These are phyloP conservation scores for Aechmea fasciata DNA, from an alignment of 176 grass and related monocot genomes.

Conservation along the genomic window DNA sequence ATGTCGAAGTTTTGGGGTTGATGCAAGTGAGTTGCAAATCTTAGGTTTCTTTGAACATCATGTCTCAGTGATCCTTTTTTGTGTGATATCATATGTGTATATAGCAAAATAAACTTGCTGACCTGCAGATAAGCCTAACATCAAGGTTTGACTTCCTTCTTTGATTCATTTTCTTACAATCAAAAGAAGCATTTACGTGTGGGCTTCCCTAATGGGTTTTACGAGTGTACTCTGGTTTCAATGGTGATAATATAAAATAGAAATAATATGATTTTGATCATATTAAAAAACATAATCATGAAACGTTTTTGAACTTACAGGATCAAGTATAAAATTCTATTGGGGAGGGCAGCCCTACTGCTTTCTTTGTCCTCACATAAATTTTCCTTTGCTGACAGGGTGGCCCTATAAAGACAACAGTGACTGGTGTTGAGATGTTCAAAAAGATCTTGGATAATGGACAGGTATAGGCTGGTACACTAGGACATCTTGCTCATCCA, in stretches of 20 bases:
- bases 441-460: conserved; percentile 97
- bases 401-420: conserved; percentile 82
- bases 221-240: neutral
- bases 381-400: conserved; percentile 34
- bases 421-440: conserved; percentile 99
- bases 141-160: too few relatives aligned
- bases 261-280: neutral
- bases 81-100: neutral
- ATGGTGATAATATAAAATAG: neutral
- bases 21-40: conserved; percentile 36
- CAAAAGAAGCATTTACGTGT: neutral
- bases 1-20: conserved; percentile 88
- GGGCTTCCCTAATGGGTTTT: neutral
- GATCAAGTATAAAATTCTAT: too few relatives aligned
- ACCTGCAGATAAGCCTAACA: too few relatives aligned
- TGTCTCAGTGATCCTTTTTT: neutral
- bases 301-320: too few relatives aligned
- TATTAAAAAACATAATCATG: too few relatives aligned
- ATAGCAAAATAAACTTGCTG: neutral
- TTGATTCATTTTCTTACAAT: too few relatives aligned
- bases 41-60: neutral
- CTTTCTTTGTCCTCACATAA: neutral
- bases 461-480: conserved; percentile 40
- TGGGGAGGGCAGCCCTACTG: neutral
- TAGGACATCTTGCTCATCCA: neutral